Evolutionary conservation across 192 early-diverging fungal species (phyloP).

Genomic region (Rhizophagus sp.): DNA sequence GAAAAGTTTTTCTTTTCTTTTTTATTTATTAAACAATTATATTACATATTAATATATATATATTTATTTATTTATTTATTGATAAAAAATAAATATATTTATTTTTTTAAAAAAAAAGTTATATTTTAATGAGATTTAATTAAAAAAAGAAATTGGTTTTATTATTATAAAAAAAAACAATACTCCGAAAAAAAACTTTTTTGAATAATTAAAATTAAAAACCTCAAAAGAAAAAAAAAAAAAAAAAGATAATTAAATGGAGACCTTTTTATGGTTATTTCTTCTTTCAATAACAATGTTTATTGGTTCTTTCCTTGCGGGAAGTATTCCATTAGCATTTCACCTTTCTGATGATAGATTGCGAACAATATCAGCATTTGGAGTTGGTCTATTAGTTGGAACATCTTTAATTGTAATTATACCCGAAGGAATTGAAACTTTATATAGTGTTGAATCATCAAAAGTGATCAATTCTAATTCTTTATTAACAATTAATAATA

Average conservation of each 20-base stretch:
- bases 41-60: too few species aligned
- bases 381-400: conserved; percentile 89
- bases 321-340: conserved; percentile 82
- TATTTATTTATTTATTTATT: too few species aligned
- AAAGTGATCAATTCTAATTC: neutral
- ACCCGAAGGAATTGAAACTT: conserved; percentile 93
- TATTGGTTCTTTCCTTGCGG: conserved; percentile 82
- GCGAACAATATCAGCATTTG: conserved; percentile 76
- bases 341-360: conserved; percentile 74
- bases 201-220: too few species aligned
- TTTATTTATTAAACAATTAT: too few species aligned
- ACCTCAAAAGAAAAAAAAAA: too few species aligned
- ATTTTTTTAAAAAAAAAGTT: too few species aligned
- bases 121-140: too few species aligned
- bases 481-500: conserved; percentile 12
- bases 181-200: too few species aligned
- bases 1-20: too few species aligned
- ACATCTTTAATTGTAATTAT: conserved; percentile 91
- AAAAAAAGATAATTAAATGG: conserved; percentile 35
- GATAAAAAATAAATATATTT: too few species aligned
- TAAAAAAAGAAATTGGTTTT: too few species aligned
- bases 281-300: conserved; percentile 77
- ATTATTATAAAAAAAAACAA: too few species aligned
- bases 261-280: conserved; percentile 60
- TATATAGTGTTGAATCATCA: conserved; percentile 47